Evolutionary conservation across 2,329 filamentous ascomycete genomes (phyloP), one percentile per base, ranked within the genome.

Genomic region (Monosporascus sp.): DNA sequence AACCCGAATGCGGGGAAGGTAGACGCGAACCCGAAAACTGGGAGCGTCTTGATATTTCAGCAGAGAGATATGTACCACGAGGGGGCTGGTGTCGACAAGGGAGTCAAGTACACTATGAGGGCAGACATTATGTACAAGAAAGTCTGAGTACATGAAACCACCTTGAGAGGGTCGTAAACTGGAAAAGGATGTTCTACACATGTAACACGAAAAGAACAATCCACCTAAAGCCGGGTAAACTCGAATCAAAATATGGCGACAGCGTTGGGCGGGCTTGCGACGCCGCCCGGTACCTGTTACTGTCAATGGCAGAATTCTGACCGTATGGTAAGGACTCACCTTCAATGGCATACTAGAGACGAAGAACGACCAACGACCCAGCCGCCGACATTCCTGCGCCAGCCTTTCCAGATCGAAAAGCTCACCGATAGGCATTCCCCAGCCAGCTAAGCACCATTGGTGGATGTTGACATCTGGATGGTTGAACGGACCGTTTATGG

Each of bases 371-470:
- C 70, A 76, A 24, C 70, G 55, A 3, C 62, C 54, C 11, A 61
- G 56, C 50, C 68, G 64, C 14, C 46, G 20, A 27, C 73, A 76
- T 27, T 69, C 67, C 17, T 55, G 50, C 1, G 66, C 64, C 41
- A 79, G 53, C 3, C 54, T 61, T 48, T 78, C 74, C 14, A 79
- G 56, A 50, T 79, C 71, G 53, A 79, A 78, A 47, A 78, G 59
- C 61, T 80, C 77, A 0, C 77, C 76, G 38, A 79, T 76, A 1
- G 76, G 75, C 69, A 78, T 69, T 0, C 79, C 78, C 77, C 78
- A 82, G 0, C 76, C 76, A 0, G 72, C 75, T 1, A 79, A 63
- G 11, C 77, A 56, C 68, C 71, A 77, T 58, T 75, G 64, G 57
- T 74, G 73, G 56, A 70, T 46, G 22, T 46, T 46, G 52, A 46